phyloP scores from a whole-genome alignment of 2,329 filamentous ascomycete species.

The Ceratocystis papillata region DNA sequence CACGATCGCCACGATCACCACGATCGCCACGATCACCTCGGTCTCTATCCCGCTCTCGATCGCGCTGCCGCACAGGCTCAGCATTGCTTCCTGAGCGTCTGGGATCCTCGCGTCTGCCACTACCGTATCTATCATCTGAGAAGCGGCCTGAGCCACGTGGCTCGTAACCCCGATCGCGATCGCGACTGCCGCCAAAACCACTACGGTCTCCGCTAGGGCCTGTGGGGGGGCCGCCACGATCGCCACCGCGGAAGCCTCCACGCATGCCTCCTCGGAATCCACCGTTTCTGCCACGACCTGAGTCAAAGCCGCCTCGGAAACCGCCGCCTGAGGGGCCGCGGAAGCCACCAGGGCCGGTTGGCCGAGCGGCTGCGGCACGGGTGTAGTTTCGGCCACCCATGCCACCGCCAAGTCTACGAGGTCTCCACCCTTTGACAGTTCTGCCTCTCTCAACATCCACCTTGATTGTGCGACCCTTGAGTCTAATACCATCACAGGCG shows the following conservation, averaged over 20 bases:
- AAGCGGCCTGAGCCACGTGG: constrained; percentile 45
- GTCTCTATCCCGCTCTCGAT: constrained; percentile 33
- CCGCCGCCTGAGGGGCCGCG: constrained; percentile 46
- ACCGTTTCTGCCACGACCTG: constrained; percentile 43
- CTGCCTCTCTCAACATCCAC: constrained; percentile 94
- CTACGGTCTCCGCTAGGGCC: constrained; percentile 45
- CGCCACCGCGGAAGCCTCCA: constrained; percentile 43
- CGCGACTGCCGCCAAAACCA: constrained; percentile 38
- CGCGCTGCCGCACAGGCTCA: constrained; percentile 56
- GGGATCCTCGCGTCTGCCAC: constrained; percentile 27
- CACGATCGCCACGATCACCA: constrained; percentile 36
- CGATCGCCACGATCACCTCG: not conserved
- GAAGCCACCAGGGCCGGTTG: constrained; percentile 50
- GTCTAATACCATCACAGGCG: constrained; percentile 71
- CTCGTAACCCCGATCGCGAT: constrained; percentile 41
- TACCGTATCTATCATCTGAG: constrained; percentile 48
- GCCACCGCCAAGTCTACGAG: constrained; percentile 80
- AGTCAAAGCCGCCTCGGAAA: constrained; percentile 37
- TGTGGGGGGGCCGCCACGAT: constrained; percentile 39
- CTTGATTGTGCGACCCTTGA: constrained; percentile 83
- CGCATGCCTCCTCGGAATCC: constrained; percentile 36
- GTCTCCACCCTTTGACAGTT: constrained; percentile 88
- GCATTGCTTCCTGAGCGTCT: constrained; percentile 65
- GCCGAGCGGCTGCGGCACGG: constrained; percentile 62
- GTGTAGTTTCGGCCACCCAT: constrained; percentile 89